A percentile compares a stretch with the other conserved stretches of the same genome.
phyloP scores from a whole-genome alignment of 2,329 filamentous ascomycete genomes.

The Tolypocladium pustulatum region DNA sequence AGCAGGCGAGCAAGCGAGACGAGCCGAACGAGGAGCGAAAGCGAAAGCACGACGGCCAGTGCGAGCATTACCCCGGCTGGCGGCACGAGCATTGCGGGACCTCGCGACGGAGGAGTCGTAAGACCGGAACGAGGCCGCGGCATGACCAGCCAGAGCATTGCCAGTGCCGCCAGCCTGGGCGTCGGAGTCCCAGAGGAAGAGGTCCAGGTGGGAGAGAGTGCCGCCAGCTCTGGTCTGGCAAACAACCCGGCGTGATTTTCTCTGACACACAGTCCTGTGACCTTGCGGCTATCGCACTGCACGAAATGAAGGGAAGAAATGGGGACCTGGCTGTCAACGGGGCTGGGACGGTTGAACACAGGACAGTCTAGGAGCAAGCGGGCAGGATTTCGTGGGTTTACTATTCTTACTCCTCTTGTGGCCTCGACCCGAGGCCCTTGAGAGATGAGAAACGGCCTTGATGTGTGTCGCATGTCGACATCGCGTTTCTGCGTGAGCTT shows the following conservation, averaged over 20 bases:
- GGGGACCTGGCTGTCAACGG: too few species aligned
- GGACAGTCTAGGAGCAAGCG: not conserved
- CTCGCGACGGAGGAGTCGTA: conserved; percentile 23
- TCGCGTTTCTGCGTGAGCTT: not conserved
- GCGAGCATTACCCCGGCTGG: conserved; percentile 26
- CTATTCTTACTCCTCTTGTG: not conserved
- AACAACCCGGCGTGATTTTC: conserved; percentile 5
- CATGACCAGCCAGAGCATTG: conserved; percentile 28
- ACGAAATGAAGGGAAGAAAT: not conserved
- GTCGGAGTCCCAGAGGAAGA: conserved; percentile 51
- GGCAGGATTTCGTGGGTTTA: not conserved
- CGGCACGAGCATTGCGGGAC: conserved; percentile 34
- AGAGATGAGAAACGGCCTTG: not conserved
- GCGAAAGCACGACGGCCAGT: conserved; percentile 42
- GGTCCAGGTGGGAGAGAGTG: conserved; percentile 51
- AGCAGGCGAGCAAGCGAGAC: conserved; percentile 37
- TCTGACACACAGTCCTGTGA: too few species aligned
- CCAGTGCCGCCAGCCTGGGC: conserved; percentile 36
- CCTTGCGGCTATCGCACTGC: not conserved
- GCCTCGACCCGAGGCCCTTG: not conserved
- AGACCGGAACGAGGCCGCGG: conserved; percentile 32
- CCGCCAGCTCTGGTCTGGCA: conserved; percentile 34
- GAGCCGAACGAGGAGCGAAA: conserved; percentile 37
- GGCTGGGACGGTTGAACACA: not conserved
- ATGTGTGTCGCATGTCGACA: not conserved